Percentiles rank a stretch among this genome's conserved stretches.
phyloP scores from a whole-genome alignment of 2,329 filamentous ascomycete genomes.

The Aspergillus spinulosporus region DNA sequence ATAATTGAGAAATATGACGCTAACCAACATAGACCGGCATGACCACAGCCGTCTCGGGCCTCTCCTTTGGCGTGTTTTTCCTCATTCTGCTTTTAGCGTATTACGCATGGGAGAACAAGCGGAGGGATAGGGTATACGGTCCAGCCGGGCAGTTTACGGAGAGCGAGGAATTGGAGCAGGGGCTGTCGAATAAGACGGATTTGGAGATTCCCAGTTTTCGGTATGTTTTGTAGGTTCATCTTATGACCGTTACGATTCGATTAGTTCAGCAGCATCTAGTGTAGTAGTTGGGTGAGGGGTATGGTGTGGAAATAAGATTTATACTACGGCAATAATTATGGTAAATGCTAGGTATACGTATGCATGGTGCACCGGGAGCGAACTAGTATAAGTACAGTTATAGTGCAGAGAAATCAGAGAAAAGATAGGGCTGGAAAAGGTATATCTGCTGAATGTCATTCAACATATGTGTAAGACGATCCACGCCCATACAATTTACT shows the following conservation, averaged over 20 bases:
- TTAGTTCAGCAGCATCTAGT: neutral
- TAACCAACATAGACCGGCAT: constrained; percentile 32
- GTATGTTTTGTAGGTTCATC: constrained; percentile 22
- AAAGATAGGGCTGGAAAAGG: too few species aligned
- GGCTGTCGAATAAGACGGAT: constrained; percentile 39
- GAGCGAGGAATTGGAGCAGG: constrained; percentile 30
- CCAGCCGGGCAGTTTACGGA: constrained; percentile 26
- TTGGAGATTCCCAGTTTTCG: constrained; percentile 37
- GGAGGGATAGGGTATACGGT: constrained; percentile 32
- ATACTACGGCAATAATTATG: too few species aligned
- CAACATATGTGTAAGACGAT: too few species aligned
- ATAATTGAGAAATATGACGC: neutral
- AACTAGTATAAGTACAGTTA: too few species aligned
- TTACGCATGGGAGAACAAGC: constrained; percentile 34
- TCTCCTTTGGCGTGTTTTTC: constrained; percentile 34
- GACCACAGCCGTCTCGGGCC: constrained; percentile 33
- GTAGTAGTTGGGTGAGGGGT: too few species aligned
- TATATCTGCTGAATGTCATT: too few species aligned
- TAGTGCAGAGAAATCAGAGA: too few species aligned
- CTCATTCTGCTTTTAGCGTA: constrained; percentile 30
- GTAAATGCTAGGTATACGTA: too few species aligned
- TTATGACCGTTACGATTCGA: too few species aligned
- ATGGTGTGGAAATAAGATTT: too few species aligned
- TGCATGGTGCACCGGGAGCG: too few species aligned
- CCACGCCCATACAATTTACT: too few species aligned